These are phyloP conservation scores for Raphanus sativus DNA, from an alignment of 345 rosid genomes.

Conservation along the genomic window DNA sequence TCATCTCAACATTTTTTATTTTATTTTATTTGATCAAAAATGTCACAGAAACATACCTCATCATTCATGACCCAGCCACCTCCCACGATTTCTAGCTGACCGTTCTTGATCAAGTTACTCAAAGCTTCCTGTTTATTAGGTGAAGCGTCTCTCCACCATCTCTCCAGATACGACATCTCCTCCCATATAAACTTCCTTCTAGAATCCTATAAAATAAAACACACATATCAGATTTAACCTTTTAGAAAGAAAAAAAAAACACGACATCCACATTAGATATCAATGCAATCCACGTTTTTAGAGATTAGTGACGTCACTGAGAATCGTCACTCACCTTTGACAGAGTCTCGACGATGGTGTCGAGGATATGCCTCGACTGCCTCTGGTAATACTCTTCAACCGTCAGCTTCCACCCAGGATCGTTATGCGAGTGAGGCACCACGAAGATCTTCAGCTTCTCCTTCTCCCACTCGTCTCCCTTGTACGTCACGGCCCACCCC, in stretches of 20 bases:
- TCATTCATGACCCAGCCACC: slow-evolving; percentile 99
- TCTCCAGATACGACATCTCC: slow-evolving; percentile 96
- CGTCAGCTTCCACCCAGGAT: slow-evolving; percentile 97
- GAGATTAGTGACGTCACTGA: slow-evolving; percentile 27
- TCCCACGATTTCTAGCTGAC: slow-evolving; percentile 96
- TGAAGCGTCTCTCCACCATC: slow-evolving; percentile 98
- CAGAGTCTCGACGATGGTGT: slow-evolving; percentile 78
- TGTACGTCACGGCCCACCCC: slow-evolving; percentile 81
- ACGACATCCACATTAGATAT: no score
- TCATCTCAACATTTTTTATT: slow-evolving; percentile 20
- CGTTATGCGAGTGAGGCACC: slow-evolving; percentile 96
- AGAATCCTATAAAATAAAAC: slow-evolving; percentile 54
- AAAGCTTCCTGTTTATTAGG: slow-evolving; percentile 65
- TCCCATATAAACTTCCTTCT: slow-evolving; percentile 98
- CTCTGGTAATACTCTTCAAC: slow-evolving; percentile 93
- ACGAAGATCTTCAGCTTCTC: slow-evolving; percentile 87
- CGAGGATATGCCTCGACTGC: slow-evolving; percentile 79
- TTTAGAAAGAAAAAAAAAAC: no score
- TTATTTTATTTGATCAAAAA: no score
- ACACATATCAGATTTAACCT: no score
- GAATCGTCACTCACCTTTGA: slow-evolving; percentile 58
- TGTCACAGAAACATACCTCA: slow-evolving; percentile 91
- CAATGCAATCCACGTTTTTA: slow-evolving; percentile 1
- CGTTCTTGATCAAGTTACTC: slow-evolving; percentile 71
- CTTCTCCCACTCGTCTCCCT: slow-evolving; percentile 80